Base-by-base conservation (phyloP, 2,329 filamentous ascomycete species). In the Ceratocystis destructans region DNA sequence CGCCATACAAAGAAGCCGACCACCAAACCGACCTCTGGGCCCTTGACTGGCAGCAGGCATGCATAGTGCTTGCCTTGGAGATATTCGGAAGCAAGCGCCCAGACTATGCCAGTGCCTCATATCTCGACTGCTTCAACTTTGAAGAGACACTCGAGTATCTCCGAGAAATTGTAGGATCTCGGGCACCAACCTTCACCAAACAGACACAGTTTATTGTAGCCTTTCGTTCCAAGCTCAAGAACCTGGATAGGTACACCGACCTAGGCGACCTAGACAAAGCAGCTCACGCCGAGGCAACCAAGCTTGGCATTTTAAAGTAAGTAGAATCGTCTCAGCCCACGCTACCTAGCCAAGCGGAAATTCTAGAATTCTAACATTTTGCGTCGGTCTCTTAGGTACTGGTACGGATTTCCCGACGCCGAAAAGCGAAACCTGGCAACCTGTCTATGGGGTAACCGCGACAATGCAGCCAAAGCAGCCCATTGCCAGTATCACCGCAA, bases 401-500 rank as follows among this genome's bases (percentile, higher is more conserved):
- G 92, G 90, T 96, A 95, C 74, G 90, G 90, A 1, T 79, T 78
- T 44, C 86, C 87, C 22, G 85, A 95, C 76, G 77, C 74, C 55
- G 79, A 87, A 64, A 81, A 87, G 69, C 80, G 84, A 72, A 96
- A 96, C 76, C 75, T 96, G 71, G 92, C 92, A 55, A 96, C 91
- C 62, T 91, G 85, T 74, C 73, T 88, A 68, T 88, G 85, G 85
- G 78, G 83, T 69, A 81, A 80, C 41, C 78, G 79, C 55, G 77
- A 82, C 50, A 83, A 87, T 72, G 85, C 85, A 46, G 79, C 77
- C 70, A 78, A 79, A 69, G 85, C 84, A 67, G 83, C 83, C 37
- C 75, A 79, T 64, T 84, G 84, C 12, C 80, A 81, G 61, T 86
- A 85, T 67, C 82, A 84, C 73, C 76, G 77, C 67, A 77, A 88